Evolutionary conservation across 2,329 filamentous ascomycete species (phyloP).

Genomic region (Fusarium bulbicola): DNA sequence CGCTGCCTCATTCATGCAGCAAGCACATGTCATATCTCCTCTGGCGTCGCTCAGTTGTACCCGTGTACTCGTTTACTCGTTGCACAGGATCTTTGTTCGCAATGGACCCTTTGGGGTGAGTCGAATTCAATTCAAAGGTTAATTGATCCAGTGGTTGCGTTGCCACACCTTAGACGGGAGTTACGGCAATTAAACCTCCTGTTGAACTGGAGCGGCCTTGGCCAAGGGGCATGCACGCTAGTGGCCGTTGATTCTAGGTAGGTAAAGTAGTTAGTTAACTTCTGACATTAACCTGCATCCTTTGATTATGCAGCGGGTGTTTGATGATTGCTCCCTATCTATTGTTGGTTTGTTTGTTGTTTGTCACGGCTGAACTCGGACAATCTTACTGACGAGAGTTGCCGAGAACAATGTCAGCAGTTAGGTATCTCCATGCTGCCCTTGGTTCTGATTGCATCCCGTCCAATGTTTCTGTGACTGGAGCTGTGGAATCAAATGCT

Average conservation of each 20-base stretch:
- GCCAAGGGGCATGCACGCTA: constrained; percentile 37
- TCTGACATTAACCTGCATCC: constrained; percentile 14
- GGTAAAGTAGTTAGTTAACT: neutral
- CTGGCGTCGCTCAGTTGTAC: neutral
- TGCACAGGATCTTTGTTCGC: neutral
- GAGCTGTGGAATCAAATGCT: neutral
- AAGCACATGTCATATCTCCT: neutral
- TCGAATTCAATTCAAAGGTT: constrained; percentile 6
- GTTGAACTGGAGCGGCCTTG: constrained; percentile 10
- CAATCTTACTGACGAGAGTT: neutral
- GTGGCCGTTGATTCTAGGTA: constrained; percentile 31
- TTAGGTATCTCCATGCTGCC: neutral
- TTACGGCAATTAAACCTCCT: constrained; percentile 23
- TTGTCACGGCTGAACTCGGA: neutral
- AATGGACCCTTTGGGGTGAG: neutral
- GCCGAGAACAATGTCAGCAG: neutral
- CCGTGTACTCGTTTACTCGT: neutral
- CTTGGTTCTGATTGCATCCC: neutral
- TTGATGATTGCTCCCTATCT: neutral
- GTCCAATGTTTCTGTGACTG: neutral
- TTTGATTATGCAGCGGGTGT: constrained; percentile 14
- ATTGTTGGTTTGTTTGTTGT: neutral
- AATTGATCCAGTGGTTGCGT: neutral
- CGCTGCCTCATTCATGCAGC: neutral
- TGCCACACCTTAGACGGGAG: constrained; percentile 1